Percentiles rank a stretch among this genome's conserved stretches.
Conservation (phyloP, 176 grass and related monocot species). For the Triticum timopheevii region DNA sequence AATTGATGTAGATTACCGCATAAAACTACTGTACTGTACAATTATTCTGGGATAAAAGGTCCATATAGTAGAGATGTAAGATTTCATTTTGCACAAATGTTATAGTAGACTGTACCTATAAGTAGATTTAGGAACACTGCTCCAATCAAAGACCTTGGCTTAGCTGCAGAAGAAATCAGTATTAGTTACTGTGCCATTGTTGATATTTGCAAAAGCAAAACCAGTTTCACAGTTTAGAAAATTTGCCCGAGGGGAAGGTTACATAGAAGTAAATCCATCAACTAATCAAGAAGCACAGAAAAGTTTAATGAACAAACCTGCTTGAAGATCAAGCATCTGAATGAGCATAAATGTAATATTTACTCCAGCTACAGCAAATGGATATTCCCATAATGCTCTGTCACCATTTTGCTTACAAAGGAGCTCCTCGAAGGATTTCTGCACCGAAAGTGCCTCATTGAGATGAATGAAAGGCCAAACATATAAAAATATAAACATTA, state of each 20-base stretch:
- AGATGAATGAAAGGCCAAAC: slow-evolving; percentile 14
- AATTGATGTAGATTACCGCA: neutral
- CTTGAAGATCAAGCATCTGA: slow-evolving; percentile 87
- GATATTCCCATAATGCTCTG: slow-evolving; percentile 73
- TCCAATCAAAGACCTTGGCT: slow-evolving; percentile 74
- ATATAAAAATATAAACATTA: neutral
- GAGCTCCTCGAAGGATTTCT: slow-evolving; percentile 78
- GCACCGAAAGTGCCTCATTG: neutral
- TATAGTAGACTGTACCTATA: slow-evolving; percentile 40
- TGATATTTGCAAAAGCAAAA: slow-evolving; percentile 21
- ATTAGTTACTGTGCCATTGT: neutral
- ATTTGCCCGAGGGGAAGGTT: neutral
- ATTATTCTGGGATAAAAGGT: neutral
- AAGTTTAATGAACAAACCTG: slow-evolving; percentile 48
- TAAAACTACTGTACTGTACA: neutral
- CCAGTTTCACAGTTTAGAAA: neutral
- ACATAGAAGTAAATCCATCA: neutral
- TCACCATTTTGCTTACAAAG: slow-evolving; percentile 68
- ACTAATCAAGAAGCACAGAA: slow-evolving; percentile 27
- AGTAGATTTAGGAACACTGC: slow-evolving; percentile 85
- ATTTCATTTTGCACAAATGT: slow-evolving; percentile 9
- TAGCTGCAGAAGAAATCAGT: slow-evolving; percentile 48
- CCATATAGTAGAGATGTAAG: neutral
- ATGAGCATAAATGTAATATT: slow-evolving; percentile 92
- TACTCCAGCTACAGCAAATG: slow-evolving; percentile 85